A percentile compares a stretch with the other conserved stretches of the same genome.
phyloP scores from a whole-genome alignment of 2,329 filamentous ascomycete genomes.

The Aspergillus ustus region DNA sequence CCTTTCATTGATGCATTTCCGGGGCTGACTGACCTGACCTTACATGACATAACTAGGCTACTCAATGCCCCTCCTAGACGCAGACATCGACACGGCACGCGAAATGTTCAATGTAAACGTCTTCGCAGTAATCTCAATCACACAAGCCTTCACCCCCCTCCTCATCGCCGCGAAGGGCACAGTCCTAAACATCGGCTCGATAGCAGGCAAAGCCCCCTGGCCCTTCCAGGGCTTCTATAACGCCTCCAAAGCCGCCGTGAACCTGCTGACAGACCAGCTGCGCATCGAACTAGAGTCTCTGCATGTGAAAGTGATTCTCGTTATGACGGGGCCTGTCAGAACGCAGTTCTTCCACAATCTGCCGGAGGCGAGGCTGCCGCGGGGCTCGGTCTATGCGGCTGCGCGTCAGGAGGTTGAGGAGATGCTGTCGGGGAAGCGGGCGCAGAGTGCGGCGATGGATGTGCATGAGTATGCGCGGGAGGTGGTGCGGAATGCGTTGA shows the following conservation, averaged over 20 bases:
- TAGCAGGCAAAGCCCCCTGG: not conserved
- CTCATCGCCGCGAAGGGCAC: not conserved
- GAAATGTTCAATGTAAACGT: constrained; percentile 6
- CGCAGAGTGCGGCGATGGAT: too few species aligned
- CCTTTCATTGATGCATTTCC: too few species aligned
- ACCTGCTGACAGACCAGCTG: not conserved
- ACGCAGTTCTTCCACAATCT: too few species aligned
- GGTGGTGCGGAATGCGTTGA: too few species aligned
- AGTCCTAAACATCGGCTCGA: not conserved
- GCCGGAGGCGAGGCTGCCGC: too few species aligned
- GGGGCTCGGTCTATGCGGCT: too few species aligned
- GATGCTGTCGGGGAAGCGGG: too few species aligned
- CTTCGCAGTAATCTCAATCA: not conserved
- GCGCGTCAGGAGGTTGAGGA: too few species aligned
- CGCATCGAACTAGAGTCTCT: constrained; percentile 1
- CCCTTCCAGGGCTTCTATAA: not conserved
- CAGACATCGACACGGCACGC: not conserved
- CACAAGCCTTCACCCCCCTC: not conserved
- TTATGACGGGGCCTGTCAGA: constrained; percentile 3
- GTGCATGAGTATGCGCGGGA: too few species aligned
- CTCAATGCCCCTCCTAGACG: not conserved
- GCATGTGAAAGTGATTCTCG: not conserved
- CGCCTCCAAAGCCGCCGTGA: constrained; percentile 6
- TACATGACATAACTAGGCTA: constrained; percentile 1
- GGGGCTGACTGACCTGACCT: too few species aligned